Evolutionary conservation across 2,329 filamentous ascomycete genomes (phyloP).

Genomic region (Aaosphaeria arxii): DNA sequence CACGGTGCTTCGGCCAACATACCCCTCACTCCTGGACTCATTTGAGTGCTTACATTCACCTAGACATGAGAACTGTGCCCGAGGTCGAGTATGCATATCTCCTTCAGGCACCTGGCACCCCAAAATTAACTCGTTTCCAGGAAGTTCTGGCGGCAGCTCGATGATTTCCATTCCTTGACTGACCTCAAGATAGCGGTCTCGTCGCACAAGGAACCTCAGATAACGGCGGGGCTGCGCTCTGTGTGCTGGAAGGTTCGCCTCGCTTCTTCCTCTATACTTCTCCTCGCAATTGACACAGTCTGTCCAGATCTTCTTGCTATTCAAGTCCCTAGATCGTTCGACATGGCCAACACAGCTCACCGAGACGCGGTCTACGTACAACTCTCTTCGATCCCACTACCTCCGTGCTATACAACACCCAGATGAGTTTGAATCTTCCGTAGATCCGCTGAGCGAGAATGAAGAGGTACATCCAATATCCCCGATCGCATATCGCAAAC

Average conservation of each 20-base stretch:
- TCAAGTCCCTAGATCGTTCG: slow-evolving; percentile 61
- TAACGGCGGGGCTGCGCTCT: slow-evolving; percentile 70
- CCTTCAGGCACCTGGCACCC: neutral
- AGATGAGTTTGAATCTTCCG: slow-evolving; percentile 69
- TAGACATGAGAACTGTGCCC: slow-evolving; percentile 27
- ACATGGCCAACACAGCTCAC: slow-evolving; percentile 68
- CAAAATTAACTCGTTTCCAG: slow-evolving; percentile 6
- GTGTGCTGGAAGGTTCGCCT: slow-evolving; percentile 82
- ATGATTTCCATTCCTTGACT: slow-evolving; percentile 35
- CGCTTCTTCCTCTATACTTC: neutral
- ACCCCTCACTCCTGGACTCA: slow-evolving; percentile 5
- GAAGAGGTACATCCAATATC: slow-evolving; percentile 51
- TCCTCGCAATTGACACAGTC: slow-evolving; percentile 7
- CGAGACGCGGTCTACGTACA: slow-evolving; percentile 72
- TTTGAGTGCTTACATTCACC: no score
- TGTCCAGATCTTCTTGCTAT: slow-evolving; percentile 76
- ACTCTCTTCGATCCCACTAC: slow-evolving; percentile 68
- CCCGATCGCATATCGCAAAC: slow-evolving; percentile 6
- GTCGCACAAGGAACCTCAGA: slow-evolving; percentile 32
- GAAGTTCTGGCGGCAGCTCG: slow-evolving; percentile 35
- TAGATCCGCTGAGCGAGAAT: slow-evolving; percentile 86
- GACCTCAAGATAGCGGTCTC: slow-evolving; percentile 37
- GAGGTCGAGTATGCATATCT: slow-evolving; percentile 28
- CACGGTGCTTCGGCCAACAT: slow-evolving; percentile 23
- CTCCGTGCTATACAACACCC: slow-evolving; percentile 81